Evolutionary conservation across 2,329 filamentous ascomycete species (phyloP), one percentile per base, ranked within the genome.

Genomic region (Phaeosphaeriaceae sp.): DNA sequence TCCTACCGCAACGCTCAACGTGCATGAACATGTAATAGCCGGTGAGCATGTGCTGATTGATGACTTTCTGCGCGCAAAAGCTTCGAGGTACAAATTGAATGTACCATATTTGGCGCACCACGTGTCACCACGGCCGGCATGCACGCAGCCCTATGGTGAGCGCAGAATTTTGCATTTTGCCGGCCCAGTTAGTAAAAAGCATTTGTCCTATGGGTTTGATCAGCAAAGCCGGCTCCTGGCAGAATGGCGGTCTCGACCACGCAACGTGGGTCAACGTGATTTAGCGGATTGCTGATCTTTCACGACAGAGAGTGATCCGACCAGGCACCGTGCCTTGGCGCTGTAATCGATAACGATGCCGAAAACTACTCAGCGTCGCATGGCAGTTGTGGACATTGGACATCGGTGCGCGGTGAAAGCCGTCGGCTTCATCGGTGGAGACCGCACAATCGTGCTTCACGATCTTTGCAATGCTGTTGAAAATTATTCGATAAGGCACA

Each of bases 191-290:
- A 51, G 36, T 46, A 42, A 51, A 33, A 36, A 41, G 48, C 42
- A 46, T 51, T 25, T 44, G 42, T 49, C 53, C 42, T 27, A 49
- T 36, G 27, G 27, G 51, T 48, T 40, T 45, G 48, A 46, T 25
- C 57, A 50, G 40, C 51, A 51, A 52, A 45, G 45, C 66, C 52
- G 55, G 60, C 51, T 51, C 27, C 33, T 56, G 45, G 54, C 57
- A 56, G 24, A 59, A 46, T 58, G 55, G 58, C 57, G 63, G 60
- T 69, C 68, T 56, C 58, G 62, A 65, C 65, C 60, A 42, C 58
- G 56, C 66, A 60, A 70, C 67, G 68, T 68, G 69, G 66, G 65
- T 58, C 59, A 48, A 54, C 54, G 40, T 66, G 63, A 65, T 61
- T 66, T 67, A 67, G 62, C 52, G 53, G 52, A 47, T 7, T 58